Conservation (phyloP, 2,329 filamentous ascomycete genomes). For the Exophiala aquamarina region DNA sequence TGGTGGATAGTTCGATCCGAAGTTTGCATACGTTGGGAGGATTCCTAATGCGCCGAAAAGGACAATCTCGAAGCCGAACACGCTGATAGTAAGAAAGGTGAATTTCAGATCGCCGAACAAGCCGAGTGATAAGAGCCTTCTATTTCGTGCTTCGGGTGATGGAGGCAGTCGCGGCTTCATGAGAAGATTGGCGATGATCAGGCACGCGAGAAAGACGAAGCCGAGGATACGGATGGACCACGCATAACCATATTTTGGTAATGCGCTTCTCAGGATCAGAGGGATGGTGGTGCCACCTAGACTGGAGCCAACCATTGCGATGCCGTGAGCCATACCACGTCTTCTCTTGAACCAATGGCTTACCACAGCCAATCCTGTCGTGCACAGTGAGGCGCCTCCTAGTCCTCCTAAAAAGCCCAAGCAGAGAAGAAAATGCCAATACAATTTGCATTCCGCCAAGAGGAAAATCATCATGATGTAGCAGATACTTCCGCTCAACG, state of each 20-base stretch:
- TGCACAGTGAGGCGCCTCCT: slow-evolving; percentile 37
- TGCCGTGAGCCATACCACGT: slow-evolving; percentile 39
- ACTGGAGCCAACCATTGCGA: slow-evolving; percentile 42
- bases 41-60: slow-evolving; percentile 50
- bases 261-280: slow-evolving; percentile 33
- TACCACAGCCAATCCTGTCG: slow-evolving; percentile 38
- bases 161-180: slow-evolving; percentile 37
- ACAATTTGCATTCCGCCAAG: slow-evolving; percentile 47
- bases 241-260: slow-evolving; percentile 36
- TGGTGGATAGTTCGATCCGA: slow-evolving; percentile 33
- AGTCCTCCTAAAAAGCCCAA: slow-evolving; percentile 37
- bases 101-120: slow-evolving; percentile 45
- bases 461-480: slow-evolving; percentile 46
- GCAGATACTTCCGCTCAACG: slow-evolving; percentile 37
- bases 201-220: slow-evolving; percentile 37
- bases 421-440: slow-evolving; percentile 51
- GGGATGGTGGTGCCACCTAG: slow-evolving; percentile 40
- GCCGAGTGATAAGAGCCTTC: slow-evolving; percentile 37
- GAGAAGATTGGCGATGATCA: slow-evolving; percentile 33
- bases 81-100: slow-evolving; percentile 41
- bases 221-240: slow-evolving; percentile 39
- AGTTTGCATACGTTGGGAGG: slow-evolving; percentile 47
- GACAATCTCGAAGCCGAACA: slow-evolving; percentile 51
- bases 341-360: slow-evolving; percentile 43
- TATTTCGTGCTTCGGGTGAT: slow-evolving; percentile 27